Evolutionary conservation across 75 land plant genomes (phyloP), one percentile per base, ranked within the genome.

Genomic region (Gnetum montanum): DNA sequence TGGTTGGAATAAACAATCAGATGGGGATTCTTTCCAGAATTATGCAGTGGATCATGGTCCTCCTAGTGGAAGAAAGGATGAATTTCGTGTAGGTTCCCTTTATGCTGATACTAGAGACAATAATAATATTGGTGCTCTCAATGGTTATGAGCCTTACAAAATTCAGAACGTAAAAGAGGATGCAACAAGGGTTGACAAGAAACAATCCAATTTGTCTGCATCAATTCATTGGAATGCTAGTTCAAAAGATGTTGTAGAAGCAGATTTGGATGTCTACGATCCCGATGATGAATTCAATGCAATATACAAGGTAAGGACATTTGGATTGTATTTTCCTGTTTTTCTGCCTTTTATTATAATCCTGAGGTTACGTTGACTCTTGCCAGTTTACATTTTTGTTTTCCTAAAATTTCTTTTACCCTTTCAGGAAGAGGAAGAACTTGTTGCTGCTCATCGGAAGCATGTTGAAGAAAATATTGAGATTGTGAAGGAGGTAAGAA

Each of bases 381-480:
- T n/a, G n/a, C n/a, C n/a, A n/a, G n/a, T n/a, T n/a, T n/a, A n/a
- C n/a, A n/a, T n/a, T n/a, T n/a, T n/a, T n/a, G n/a, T n/a, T n/a
- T n/a, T n/a, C n/a, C n/a, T n/a, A n/a, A n/a, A n/a, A n/a, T n/a
- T 1, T 29, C 30, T 30, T 7, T 20, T 12, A 23, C 26, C 4
- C 1, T 53, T 22, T 34, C 74, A 92, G 98, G 96, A 93, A 69
- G 98, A 93, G 66, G 98, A 93, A 52, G 90, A 93, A 59, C 81
- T 93, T 57, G 82, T 88, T 8, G 66, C 62, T 60, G 90, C 98
- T 41, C 98, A 93, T 56, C 46, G 90, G 10, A 87, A 60, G 54
- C 87, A 93, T 64, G 87, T 93, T 41, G 98, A 93, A 57, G 84
- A 93, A 50, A 89, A 95, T 7, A 77, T 93, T 38, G 71, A 82